Percentiles rank a stretch among this genome's conserved stretches.
phyloP scores from a whole-genome alignment of 1,139 yeast species.

The Suhomyces choctaworum region DNA sequence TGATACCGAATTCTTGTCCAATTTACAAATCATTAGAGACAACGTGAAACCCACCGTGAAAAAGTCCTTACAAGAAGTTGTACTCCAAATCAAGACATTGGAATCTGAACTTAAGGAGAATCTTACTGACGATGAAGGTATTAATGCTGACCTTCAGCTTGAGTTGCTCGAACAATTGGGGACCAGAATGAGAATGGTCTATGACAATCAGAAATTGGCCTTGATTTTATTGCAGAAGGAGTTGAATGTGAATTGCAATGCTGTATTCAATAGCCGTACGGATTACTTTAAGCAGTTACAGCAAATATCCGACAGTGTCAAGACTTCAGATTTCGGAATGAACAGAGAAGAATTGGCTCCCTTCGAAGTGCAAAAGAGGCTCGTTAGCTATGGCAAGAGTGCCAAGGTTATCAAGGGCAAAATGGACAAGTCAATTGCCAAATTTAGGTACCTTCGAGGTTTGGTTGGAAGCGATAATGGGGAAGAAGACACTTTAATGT shows the following conservation, averaged over 20 bases:
- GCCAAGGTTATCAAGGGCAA: constrained; percentile 13
- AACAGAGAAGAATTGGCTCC: constrained; percentile 21
- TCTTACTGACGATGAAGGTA: constrained; percentile 9
- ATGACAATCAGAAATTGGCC: constrained; percentile 45
- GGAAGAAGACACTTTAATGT: constrained; percentile 40
- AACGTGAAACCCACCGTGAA: constrained; percentile 31
- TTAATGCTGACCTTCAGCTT: constrained; percentile 10
- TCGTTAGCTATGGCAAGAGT: constrained; percentile 10
- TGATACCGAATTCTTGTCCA: constrained; percentile 28
- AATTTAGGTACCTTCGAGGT: constrained; percentile 62
- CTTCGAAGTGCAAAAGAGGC: constrained; percentile 11
- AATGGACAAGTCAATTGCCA: constrained; percentile 47
- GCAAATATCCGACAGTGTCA: constrained; percentile 77
- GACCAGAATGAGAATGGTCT: constrained; percentile 26
- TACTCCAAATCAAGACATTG: constrained; percentile 22
- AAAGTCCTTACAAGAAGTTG: constrained; percentile 33
- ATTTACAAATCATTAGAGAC: constrained; percentile 33
- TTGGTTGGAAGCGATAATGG: constrained; percentile 27
- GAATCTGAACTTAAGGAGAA: constrained; percentile 27
- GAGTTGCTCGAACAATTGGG: constrained; percentile 28
- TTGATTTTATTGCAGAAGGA: constrained; percentile 45
- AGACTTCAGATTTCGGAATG: constrained; percentile 26
- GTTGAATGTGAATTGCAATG: constrained; percentile 54
- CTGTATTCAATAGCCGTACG: constrained; percentile 72
- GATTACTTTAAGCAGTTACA: constrained; percentile 84